Base-by-base conservation (phyloP, 768 basidiomycete species). In the Naganishia friedmannii region DNA sequence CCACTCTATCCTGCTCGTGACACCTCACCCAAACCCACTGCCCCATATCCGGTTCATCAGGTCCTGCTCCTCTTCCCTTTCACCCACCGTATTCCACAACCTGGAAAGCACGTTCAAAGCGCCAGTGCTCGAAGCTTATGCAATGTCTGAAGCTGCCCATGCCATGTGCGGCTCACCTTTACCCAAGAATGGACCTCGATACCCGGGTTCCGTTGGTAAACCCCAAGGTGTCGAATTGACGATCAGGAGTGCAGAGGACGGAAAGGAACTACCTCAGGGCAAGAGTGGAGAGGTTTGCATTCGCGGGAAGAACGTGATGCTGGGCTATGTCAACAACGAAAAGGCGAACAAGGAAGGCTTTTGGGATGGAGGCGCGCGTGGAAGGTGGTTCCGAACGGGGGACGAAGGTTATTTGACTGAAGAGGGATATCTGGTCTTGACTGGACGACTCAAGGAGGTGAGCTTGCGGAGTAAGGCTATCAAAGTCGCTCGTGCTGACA, bases 401-500 rank as follows among this genome's bases (percentile, higher is more conserved):
- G 71, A 72, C 37, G 71, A 72, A 53, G 71, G 71, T 55, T 66
- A 68, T 21, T 70, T 73, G 56, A 74, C 75, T 2, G 53, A 54
- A 19, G 69, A 74, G 65, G 86, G 82, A 1, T 80, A 82, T 69
- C 74, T 87, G 3, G 83, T 83, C 69, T 84, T 87, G 72, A 87
- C 86, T 0, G 87, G 86, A 12, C 83, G 86, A 29, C 83, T 86
- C 23, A 87, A 87, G 75, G 87, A 87, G 80, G 85, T 86, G 70
- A 86, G 86, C 72, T 85, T 85, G 74, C 23, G 54, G 53, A 10
- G 57, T 65, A 28, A 70, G 3, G 7, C n/a, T 13, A n/a, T n/a
- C 23, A 17, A 10, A 15, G 3, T 26, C 6, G 31, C 31, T 10
- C 6, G 26, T 57, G 4, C 19, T 31, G 28, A 39, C 15, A 32